phyloP scores from a whole-genome alignment of 2,329 filamentous ascomycete genomes.

The Apiospora aurea region DNA sequence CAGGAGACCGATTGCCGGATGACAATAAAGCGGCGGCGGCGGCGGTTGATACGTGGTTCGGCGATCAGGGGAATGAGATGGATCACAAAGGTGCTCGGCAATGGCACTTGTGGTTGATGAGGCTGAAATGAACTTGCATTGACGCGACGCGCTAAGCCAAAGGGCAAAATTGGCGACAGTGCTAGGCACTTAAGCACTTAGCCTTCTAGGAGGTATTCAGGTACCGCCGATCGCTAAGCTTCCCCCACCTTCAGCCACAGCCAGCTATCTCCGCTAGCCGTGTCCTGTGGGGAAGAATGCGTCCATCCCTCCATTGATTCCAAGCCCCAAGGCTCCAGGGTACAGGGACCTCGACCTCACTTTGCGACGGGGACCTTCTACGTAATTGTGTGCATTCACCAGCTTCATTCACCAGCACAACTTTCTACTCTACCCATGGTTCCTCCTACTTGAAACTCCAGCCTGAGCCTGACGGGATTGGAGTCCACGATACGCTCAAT shows the following conservation, averaged over 20 bases:
- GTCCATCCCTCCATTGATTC: background rate
- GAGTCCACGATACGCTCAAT: background rate
- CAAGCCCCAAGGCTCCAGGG: background rate
- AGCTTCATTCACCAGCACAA: background rate
- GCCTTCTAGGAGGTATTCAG: background rate
- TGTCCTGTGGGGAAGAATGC: slow-evolving; percentile 5
- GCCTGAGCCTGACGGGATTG: slow-evolving; percentile 12
- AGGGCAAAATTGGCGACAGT: background rate
- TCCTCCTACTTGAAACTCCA: background rate
- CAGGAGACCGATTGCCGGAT: background rate
- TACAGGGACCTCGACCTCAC: slow-evolving; percentile 8
- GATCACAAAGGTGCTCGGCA: background rate
- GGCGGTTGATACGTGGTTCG: background rate
- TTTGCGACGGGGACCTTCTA: background rate
- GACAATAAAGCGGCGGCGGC: background rate
- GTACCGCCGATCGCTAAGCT: background rate
- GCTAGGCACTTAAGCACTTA: background rate
- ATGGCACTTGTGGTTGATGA: slow-evolving; percentile 11
- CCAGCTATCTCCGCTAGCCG: background rate
- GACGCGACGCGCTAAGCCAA: slow-evolving; percentile 1
- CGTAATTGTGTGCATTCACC: background rate
- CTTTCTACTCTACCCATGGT: background rate
- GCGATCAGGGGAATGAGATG: background rate
- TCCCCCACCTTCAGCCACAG: slow-evolving; percentile 13
- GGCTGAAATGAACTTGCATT: slow-evolving; percentile 20